These are phyloP conservation scores for Eucalyptus coolabah DNA, from an alignment of 345 rosid genomes.

Conservation along the genomic window DNA sequence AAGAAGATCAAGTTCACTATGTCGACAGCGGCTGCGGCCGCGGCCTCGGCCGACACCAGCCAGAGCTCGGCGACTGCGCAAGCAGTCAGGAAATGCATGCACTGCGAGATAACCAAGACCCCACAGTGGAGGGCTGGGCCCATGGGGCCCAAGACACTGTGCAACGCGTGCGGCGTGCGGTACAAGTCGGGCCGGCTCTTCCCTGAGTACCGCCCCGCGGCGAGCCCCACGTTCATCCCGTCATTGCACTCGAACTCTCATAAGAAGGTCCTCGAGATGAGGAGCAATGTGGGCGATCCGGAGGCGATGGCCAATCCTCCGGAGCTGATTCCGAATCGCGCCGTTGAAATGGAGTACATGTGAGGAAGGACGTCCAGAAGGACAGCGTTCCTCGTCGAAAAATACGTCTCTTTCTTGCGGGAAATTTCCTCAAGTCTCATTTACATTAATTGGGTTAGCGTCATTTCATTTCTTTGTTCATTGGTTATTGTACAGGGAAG, in stretches of 20 bases:
- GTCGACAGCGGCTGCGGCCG: neutral
- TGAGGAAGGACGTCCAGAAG: neutral
- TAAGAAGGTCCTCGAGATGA: slow-evolving; percentile 91
- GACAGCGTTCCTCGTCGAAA: neutral
- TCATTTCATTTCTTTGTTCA: slow-evolving; percentile 28
- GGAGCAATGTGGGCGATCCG: slow-evolving; percentile 33
- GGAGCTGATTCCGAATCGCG: slow-evolving; percentile 35
- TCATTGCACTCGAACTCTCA: slow-evolving; percentile 94
- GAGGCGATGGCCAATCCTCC: neutral
- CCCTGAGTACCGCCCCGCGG: slow-evolving; percentile 97
- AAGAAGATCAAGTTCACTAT: slow-evolving; percentile 53
- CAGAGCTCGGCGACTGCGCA: slow-evolving; percentile 18
- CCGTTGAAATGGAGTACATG: slow-evolving; percentile 19
- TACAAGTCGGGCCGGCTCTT: slow-evolving; percentile 92
- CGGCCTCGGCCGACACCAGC: slow-evolving; percentile 11
- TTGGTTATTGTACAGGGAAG: slow-evolving; percentile 49
- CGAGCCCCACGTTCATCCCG: slow-evolving; percentile 86
- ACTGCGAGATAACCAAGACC: slow-evolving; percentile 89
- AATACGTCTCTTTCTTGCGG: neutral
- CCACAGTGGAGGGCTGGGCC: slow-evolving; percentile 99
- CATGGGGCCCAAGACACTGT: slow-evolving; percentile 94
- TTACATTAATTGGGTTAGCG: slow-evolving; percentile 2
- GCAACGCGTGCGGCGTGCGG: slow-evolving; percentile 97
- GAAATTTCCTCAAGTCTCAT: neutral
- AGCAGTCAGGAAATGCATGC: slow-evolving; percentile 80